Base-by-base conservation (phyloP, 148 eudicot species). In the Cornus florida region DNA sequence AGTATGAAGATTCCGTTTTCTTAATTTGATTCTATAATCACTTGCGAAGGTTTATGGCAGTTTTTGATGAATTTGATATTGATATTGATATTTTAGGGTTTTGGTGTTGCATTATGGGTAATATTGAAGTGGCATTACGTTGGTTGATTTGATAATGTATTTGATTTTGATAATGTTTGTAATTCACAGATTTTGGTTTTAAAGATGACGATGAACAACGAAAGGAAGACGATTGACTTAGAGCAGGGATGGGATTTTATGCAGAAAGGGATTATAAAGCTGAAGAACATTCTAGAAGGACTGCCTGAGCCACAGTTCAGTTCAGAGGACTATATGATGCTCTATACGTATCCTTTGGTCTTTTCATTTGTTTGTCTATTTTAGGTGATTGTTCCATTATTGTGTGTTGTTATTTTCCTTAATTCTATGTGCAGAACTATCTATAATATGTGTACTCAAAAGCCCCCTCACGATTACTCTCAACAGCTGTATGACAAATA, bases 221-320 rank as follows among this genome's bases (percentile, higher is more conserved):
- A 91, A 68, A 80, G 93, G 5, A 90, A 87, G 77, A 85, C 91
- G 24, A 91, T 91, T 23, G 97, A 94, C 79, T 83, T 94, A 28
- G 97, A 91, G 59, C 89, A 89, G 72, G 98, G 98, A 89, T 94
- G 98, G 97, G 97, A 90, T 53, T 87, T 88, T 74, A 91, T 94
- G 95, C 90, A 89, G 82, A 90, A 88, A 79, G 98, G 98, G 53
- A 94, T 95, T 65, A 90, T 89, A 32, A 92, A 92, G 84, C 78
- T 92, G 86, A 92, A 90, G 86, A 88, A 80, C 77, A 95, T 92
- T 71, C 85, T 95, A 8, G 98, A 95, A 87, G 95, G 92, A 39
- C 79, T 83, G 75, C 90, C 94, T 4, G 97, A 94, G 85, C 91
- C 97, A 0, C 92, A 89, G 13, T 92, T 95, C 88, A 89, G 84